Base-by-base conservation (phyloP, 805 yeast genomes). In the Ogataea minuta region DNA sequence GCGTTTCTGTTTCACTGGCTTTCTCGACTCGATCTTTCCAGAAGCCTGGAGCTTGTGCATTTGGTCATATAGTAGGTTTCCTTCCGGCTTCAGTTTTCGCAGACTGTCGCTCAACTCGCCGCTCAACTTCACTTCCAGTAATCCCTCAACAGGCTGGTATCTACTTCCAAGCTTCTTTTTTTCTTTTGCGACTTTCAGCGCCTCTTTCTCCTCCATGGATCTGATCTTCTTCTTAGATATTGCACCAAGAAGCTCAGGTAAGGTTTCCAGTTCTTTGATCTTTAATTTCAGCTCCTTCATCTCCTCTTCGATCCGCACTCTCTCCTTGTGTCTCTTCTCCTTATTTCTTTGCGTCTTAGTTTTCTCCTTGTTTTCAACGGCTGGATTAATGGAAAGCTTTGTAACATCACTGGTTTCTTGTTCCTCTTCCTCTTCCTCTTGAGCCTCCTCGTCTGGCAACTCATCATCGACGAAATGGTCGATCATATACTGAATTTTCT, bases 91-190 rank as follows among this genome's bases (percentile, higher is more conserved):
- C 56, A 93, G 67, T 46, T 79, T 76, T 60, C 96, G 77, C 53
- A 93, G 69, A 11, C 95, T 85, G 53, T 85, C 95, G 23, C 84
- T 79, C 48, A 93, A 72, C 63, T 93, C 99, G 57, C 87, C 91
- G 17, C 95, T 77, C 36, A 93, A 74, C 64, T 93, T 91, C 19
- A 93, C 83, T 53, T 91, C 81, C 38, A 77, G 54, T n/a, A 73
- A 72, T 11, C 59, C 60, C 36, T 71, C 71, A 35, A 69, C 50
- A 9, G 64, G 55, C 24, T 60, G 62, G 46, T 72, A 69, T 45
- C 70, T 74, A 46, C 70, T 66, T 39, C 72, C 67, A 40, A 68
- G 63, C 39, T 61, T 63, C 45, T 48, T 58, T 46, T 57, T 63
- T 8, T 62, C 65, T 28, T 57, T 57, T 35, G 57, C 56, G 5